These are phyloP conservation scores for Aspergillus viridinutans DNA, from an alignment of 2,329 filamentous ascomycete species.

Conservation along the genomic window DNA sequence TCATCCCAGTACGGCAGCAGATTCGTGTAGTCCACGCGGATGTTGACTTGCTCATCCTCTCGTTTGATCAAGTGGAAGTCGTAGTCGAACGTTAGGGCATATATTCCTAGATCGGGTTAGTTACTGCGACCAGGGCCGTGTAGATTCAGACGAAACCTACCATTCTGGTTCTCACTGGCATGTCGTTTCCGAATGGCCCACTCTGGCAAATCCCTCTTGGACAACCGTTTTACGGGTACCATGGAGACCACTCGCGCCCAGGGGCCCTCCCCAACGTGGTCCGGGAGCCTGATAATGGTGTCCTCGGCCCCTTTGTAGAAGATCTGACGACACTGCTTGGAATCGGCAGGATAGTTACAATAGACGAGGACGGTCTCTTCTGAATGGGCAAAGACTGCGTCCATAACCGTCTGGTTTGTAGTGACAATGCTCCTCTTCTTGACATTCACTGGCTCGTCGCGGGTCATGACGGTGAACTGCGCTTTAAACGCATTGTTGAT, in stretches of 20 bases:
- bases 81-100: constrained; percentile 10
- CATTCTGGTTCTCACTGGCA: constrained; percentile 6
- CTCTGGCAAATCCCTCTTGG: constrained; percentile 4
- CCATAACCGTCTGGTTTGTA: constrained; percentile 22
- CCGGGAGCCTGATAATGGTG: constrained; percentile 17
- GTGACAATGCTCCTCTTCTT: constrained; percentile 21
- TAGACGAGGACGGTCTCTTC: constrained; percentile 25
- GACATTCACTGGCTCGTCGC: background rate
- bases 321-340: constrained; percentile 15
- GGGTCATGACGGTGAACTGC: background rate
- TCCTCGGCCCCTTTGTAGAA: constrained; percentile 12
- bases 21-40: constrained; percentile 18
- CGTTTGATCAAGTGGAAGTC: constrained; percentile 16
- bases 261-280: constrained; percentile 16
- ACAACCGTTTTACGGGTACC: constrained; percentile 1
- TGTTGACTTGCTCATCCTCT: constrained; percentile 12
- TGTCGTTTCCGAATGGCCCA: constrained; percentile 5
- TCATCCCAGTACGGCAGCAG: constrained; percentile 16
- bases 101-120: background rate
- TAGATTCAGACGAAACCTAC: background rate
- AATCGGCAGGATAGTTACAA: constrained; percentile 22
- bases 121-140: background rate
- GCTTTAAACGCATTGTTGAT: constrained; percentile 21
- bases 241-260: constrained; percentile 17
- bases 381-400: constrained; percentile 23